phyloP scores from a whole-genome alignment of 441 rosid species.

The Geranium incanum region DNA sequence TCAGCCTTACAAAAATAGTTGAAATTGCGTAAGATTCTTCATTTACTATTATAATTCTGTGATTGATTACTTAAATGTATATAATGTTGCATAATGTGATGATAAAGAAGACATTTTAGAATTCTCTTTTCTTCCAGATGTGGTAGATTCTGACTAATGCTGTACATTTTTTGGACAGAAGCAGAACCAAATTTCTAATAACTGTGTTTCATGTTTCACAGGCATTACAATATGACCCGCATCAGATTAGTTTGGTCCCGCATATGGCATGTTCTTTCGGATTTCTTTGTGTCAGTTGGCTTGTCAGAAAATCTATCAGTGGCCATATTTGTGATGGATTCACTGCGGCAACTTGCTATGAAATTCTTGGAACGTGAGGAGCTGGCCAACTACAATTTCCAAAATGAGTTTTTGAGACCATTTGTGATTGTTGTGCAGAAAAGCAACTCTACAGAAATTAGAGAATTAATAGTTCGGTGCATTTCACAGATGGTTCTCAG shows the following conservation, averaged over 20 bases:
- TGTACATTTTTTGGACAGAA: not conserved
- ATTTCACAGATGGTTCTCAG: slow-evolving; percentile 97
- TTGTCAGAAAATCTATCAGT: slow-evolving; percentile 96
- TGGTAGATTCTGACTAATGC: not conserved
- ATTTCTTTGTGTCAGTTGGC: slow-evolving; percentile 96
- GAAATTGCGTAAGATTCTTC: slow-evolving; percentile 84
- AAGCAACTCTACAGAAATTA: slow-evolving; percentile 80
- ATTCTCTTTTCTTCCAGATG: not conserved
- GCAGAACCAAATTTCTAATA: not conserved
- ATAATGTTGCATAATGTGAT: not conserved
- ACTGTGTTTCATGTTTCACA: slow-evolving; percentile 30
- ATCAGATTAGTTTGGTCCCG: slow-evolving; percentile 98
- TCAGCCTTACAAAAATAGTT: slow-evolving; percentile 94
- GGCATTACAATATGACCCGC: slow-evolving; percentile 98
- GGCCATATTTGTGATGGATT: slow-evolving; percentile 98
- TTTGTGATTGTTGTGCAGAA: slow-evolving; percentile 93
- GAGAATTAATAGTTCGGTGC: slow-evolving; percentile 92
- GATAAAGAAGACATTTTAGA: not conserved
- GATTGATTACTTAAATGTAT: not conserved
- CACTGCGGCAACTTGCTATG: slow-evolving; percentile 95
- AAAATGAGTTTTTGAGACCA: slow-evolving; percentile 93
- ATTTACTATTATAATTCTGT: slow-evolving; percentile 7
- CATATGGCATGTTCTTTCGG: slow-evolving; percentile 96
- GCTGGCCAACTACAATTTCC: slow-evolving; percentile 95
- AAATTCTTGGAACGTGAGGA: slow-evolving; percentile 98